These are phyloP conservation scores for Naganishia antarctica DNA, from an alignment of 768 basidiomycete genomes.

Conservation along the genomic window DNA sequence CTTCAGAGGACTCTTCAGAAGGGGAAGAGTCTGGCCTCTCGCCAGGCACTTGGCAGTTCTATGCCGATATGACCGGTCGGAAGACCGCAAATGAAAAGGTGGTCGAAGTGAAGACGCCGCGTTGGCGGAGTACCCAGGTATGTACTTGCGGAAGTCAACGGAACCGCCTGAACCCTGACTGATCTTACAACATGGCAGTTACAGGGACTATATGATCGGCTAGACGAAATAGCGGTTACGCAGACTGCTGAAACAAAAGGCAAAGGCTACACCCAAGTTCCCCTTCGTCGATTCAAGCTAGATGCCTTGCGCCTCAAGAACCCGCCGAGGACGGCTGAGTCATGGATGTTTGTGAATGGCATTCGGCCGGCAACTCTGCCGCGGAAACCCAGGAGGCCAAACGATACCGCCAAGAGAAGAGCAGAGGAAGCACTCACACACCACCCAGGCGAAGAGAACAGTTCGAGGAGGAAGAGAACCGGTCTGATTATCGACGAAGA, in stretches of 20 bases:
- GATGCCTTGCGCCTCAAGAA: constrained; percentile 23
- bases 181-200: constrained; percentile 25
- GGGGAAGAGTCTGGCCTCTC: constrained; percentile 33
- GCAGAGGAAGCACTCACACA: background rate
- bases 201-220: constrained; percentile 34
- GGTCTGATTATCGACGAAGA: background rate
- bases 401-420: constrained; percentile 14
- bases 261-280: constrained; percentile 38
- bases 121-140: constrained; percentile 43
- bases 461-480: background rate
- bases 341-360: constrained; percentile 26
- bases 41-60: constrained; percentile 13
- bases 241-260: constrained; percentile 20
- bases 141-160: constrained; percentile 10
- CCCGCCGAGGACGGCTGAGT: constrained; percentile 18
- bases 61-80: constrained; percentile 35
- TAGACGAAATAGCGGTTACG: constrained; percentile 34
- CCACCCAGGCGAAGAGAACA: background rate
- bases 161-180: background rate
- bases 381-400: background rate
- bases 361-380: constrained; percentile 7
- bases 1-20: constrained; percentile 45
- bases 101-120: constrained; percentile 44
- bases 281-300: constrained; percentile 36
- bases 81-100: constrained; percentile 39